Evolutionary conservation across 2,329 filamentous ascomycete species (phyloP).

Genomic region (Claviceps sp.): DNA sequence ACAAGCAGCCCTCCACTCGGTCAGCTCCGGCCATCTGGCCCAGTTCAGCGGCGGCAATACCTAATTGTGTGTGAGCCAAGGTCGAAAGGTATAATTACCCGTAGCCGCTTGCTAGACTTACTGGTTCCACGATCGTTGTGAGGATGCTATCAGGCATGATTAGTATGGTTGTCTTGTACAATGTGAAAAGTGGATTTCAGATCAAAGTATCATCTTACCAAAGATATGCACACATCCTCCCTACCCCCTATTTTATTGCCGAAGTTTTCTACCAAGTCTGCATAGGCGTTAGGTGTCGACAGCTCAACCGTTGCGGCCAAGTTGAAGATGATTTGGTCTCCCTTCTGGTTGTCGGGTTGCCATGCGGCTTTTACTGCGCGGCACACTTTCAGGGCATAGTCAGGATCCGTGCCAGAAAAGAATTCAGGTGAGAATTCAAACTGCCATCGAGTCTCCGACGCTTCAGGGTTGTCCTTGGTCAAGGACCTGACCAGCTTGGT

Average conservation of each 20-base stretch:
- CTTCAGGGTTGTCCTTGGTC: conserved; percentile 62
- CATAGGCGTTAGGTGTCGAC: conserved; percentile 88
- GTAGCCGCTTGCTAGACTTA: conserved; percentile 26
- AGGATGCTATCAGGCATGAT: conserved; percentile 40
- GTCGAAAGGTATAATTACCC: background rate
- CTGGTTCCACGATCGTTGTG: conserved; percentile 76
- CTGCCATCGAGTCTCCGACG: conserved; percentile 50
- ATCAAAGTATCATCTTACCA: conserved; percentile 22
- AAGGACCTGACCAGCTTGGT: conserved; percentile 76
- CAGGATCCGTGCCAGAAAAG: conserved; percentile 81
- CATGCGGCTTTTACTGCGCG: conserved; percentile 90
- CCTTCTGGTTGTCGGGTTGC: conserved; percentile 56
- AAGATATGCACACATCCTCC: conserved; percentile 75
- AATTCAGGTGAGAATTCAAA: conserved; percentile 79
- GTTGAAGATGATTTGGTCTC: conserved; percentile 84
- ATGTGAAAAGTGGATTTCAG: too few relatives aligned
- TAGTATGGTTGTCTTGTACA: background rate
- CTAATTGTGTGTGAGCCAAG: conserved; percentile 36
- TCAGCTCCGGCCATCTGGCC: conserved; percentile 95
- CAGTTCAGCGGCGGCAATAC: conserved; percentile 65
- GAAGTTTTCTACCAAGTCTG: conserved; percentile 94
- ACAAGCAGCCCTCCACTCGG: conserved; percentile 78
- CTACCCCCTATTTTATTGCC: conserved; percentile 72
- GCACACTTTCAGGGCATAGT: conserved; percentile 73
- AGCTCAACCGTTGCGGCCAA: conserved; percentile 92